Evolutionary conservation across 345 rosid species (phyloP).

Genomic region (Ceriops zippeliana): DNA sequence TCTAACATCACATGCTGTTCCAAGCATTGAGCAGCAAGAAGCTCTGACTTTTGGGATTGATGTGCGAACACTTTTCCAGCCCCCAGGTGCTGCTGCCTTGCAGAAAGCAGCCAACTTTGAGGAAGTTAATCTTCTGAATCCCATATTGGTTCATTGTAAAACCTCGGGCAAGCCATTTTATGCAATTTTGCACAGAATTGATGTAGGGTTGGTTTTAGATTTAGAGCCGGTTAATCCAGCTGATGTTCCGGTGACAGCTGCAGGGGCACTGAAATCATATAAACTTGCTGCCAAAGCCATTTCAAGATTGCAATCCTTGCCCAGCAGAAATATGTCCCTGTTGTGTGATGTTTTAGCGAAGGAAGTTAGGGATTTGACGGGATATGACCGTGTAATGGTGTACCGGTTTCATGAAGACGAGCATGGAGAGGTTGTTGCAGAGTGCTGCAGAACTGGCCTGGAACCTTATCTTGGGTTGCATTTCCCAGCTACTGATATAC

Average conservation of each 20-base stretch:
- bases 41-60: conserved; percentile 59
- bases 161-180: conserved; percentile 71
- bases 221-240: conserved; percentile 77
- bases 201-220: conserved; percentile 72
- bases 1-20: conserved; percentile 67
- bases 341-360: conserved; percentile 66
- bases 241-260: conserved; percentile 75
- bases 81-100: conserved; percentile 58
- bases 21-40: conserved; percentile 65
- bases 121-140: conserved; percentile 71
- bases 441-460: conserved; percentile 41
- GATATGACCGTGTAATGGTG: conserved; percentile 84
- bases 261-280: conserved; percentile 79
- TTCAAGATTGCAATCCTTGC: conserved; percentile 72
- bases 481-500: conserved; percentile 87
- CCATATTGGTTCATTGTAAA: conserved; percentile 60
- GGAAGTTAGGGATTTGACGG: conserved; percentile 71
- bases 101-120: conserved; percentile 63
- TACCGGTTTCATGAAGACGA: conserved; percentile 87
- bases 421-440: conserved; percentile 90
- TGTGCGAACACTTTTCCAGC: conserved; percentile 53
- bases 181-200: conserved; percentile 71
- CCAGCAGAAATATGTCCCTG: conserved; percentile 51
- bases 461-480: conserved; percentile 80
- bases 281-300: conserved; percentile 82